phyloP scores from a whole-genome alignment of 2,329 filamentous ascomycete species.

The Ophiostoma montium region DNA sequence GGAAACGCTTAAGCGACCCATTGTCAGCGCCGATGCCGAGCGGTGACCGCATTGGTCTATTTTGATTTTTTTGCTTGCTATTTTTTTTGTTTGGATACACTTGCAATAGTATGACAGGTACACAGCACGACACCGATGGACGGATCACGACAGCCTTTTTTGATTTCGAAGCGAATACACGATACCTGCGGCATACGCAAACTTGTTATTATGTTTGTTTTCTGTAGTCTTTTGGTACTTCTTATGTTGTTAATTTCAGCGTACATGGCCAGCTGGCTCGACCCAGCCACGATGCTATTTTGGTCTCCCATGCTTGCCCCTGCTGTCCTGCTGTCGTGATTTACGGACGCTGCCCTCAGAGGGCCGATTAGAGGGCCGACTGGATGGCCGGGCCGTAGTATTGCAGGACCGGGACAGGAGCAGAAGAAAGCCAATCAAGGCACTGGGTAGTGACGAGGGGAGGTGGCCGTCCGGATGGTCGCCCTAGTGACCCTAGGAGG shows the following conservation, averaged over 20 bases:
- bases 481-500: background rate
- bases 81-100: background rate
- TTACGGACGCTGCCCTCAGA: background rate
- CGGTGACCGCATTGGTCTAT: slow-evolving; percentile 15
- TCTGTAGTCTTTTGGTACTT: too few relatives aligned
- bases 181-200: too few relatives aligned
- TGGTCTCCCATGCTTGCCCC: too few relatives aligned
- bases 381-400: background rate
- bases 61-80: background rate
- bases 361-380: background rate
- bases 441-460: background rate
- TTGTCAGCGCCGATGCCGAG: slow-evolving; percentile 34
- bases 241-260: too few relatives aligned
- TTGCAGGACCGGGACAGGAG: background rate
- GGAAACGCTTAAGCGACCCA: slow-evolving; percentile 29
- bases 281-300: too few relatives aligned
- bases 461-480: background rate
- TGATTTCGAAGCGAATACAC: too few relatives aligned
- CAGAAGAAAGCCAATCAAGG: background rate
- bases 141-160: too few relatives aligned
- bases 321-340: background rate
- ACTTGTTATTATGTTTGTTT: too few relatives aligned
- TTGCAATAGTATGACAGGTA: background rate
- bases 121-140: too few relatives aligned
- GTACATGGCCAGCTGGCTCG: too few relatives aligned